These are phyloP conservation scores for Trypanosoma boissoni DNA, from an alignment of 208 protist genomes.

Conservation along the genomic window DNA sequence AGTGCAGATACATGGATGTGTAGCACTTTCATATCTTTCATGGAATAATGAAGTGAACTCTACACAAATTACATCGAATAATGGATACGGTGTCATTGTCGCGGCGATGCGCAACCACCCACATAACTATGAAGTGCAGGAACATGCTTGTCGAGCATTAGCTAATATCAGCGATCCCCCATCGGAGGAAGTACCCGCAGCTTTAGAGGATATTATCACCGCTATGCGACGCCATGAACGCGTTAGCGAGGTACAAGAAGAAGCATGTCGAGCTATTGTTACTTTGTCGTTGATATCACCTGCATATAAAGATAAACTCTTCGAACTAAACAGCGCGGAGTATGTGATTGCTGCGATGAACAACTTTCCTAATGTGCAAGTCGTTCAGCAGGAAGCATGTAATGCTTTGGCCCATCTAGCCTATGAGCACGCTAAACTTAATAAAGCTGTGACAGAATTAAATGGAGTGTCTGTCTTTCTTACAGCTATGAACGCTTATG, in stretches of 20 bases:
- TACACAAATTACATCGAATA: constrained; percentile 68
- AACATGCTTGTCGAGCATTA: constrained; percentile 84
- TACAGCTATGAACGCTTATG: constrained; percentile 70
- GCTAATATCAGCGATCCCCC: constrained; percentile 81
- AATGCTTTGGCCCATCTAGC: constrained; percentile 90
- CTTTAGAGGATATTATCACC: constrained; percentile 76
- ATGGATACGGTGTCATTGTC: constrained; percentile 81
- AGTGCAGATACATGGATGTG: constrained; percentile 88
- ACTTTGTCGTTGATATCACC: constrained; percentile 83
- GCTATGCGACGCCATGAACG: constrained; percentile 80
- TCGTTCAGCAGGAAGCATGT: constrained; percentile 90
- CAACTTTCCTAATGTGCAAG: constrained; percentile 66
- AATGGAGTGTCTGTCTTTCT: constrained; percentile 75
- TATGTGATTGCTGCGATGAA: constrained; percentile 72
- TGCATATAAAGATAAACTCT: constrained; percentile 83
- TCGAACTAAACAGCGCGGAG: constrained; percentile 63
- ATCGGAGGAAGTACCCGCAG: constrained; percentile 47
- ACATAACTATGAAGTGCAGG: constrained; percentile 87
- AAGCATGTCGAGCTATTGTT: constrained; percentile 87
- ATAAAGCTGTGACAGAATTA: constrained; percentile 70
- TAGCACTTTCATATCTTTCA: constrained; percentile 90
- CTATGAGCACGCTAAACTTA: constrained; percentile 86
- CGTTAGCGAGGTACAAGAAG: constrained; percentile 86
- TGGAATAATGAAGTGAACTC: constrained; percentile 89
- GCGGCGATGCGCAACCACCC: constrained; percentile 86